Evolutionary conservation across 768 basidiomycete genomes (phyloP), one percentile per base, ranked within the genome.

Genomic region (Agaricus blazei): DNA sequence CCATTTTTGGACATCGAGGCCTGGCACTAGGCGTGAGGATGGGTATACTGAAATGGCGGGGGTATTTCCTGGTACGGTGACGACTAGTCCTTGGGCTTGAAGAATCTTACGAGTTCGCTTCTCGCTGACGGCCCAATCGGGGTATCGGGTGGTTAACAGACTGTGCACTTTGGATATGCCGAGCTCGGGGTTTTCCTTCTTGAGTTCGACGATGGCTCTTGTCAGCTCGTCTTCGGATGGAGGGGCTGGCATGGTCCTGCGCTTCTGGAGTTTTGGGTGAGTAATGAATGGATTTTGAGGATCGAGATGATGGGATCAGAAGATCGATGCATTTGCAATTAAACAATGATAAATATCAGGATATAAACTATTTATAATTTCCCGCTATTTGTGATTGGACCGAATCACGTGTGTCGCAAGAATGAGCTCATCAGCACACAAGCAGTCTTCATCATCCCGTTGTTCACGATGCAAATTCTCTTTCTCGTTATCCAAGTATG

Each of bases 101-200:
- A 93, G 70, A 47, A 88, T 70, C 67, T 89, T 93, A 46, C 84
- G 73, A 3, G 87, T 78, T 24, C 93, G 80, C 64, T 92, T 93
- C 68, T 94, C 93, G 66, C 89, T 90, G 59, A 93, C 88, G 0
- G 77, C 67, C 90, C 90, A 94, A 24, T 78, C 73, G 2, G 88
- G 80, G 60, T 88, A 70, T 9, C 72, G 69, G 11, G 75, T 67
- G 11, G 87, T 77, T 8, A 94, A 70, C 5, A 82, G 74, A 2
- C 78, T 72, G 53, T 90, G 86, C 3, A 91, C 74, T 70, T 91
- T 94, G 15, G 75, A 64, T 41, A 90, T 82, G 2, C 92, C 93
- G 19, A 89, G 74, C 0, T 75, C 68, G 0, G 90, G 85, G 46
- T 90, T 74, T 42, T 72, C 70, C 14, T 68, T 66, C 60, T 83